Evolutionary conservation across 2,329 filamentous ascomycete species (phyloP), one percentile per base, ranked within the genome.

Genomic region (Beauveria medogensis): DNA sequence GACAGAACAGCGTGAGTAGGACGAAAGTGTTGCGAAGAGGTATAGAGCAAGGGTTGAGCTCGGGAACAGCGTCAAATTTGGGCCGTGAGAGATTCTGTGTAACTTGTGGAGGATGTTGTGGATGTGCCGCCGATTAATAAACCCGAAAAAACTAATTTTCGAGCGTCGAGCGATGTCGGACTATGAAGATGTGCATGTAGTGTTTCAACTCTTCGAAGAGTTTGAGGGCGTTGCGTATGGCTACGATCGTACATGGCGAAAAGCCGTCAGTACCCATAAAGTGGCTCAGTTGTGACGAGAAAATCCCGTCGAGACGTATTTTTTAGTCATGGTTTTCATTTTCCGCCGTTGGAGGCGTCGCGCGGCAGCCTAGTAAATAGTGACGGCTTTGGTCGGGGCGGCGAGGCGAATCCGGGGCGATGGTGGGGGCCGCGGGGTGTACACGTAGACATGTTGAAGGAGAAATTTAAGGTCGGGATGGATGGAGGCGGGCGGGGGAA

Each of bases 131-230:
- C 16, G 20, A n/a, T 60, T 37, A 47, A 47, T 9, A 54, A 40
- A 40, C 26, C 40, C n/a, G 14, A 53, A 28, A 22, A 18, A 22
- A 46, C 16, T 8, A 28, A 4, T 53, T 51, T 59, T 53, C 12
- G 26, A 16, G 20, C 22, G 55, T 41, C n/a, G 41, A 61, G 59
- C 59, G 59, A 61, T 61, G 52, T 61, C 59, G 59, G 59, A 56
- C 46, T 55, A 53, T 14, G 40, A 40, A 53, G 41, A 47, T 50
- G 54, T 53, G 48, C 57, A 59, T 47, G 48, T 41, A 40, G 47
- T 47, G 28, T 60, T 43, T 28, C 34, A 47, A 54, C 51, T 50
- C 12, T 46, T 22, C 24, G 5, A 40, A 34, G 18, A 20, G 40
- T 46, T n/a, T 41, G 20, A 28, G 34, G 5, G 22, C 16, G 54